Evolutionary conservation across 352 stramenopile genomes (phyloP), one percentile per base, ranked within the genome.

Genomic region (Phytophthora macrochlamydospora): DNA sequence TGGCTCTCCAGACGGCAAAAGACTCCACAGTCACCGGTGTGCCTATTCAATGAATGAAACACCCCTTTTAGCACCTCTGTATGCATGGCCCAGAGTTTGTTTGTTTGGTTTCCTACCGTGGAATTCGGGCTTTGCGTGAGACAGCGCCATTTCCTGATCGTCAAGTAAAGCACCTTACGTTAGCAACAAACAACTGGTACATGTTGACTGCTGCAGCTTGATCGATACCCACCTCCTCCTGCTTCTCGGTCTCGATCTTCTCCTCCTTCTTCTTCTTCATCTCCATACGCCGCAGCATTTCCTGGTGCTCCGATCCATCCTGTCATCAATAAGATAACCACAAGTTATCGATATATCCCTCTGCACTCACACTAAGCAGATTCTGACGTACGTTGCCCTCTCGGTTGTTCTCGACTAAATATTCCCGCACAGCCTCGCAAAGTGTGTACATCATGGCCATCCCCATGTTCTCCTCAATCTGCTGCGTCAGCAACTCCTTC

Each of bases 401-500:
- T 38, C 85, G 78, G 71, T 96, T 96, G 78, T 96, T 92, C 65
- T 96, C 87, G 42, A 96, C 72, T 62, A 96, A 77, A 72, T 94
- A 96, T 73, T 94, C 88, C 35, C 87, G 81, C 44, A 93, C 70
- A 1, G 85, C 87, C 72, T 96, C 88, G 59, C 81, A 90, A 35
- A 96, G 55, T 51, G 85, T 93, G 71, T 92, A 96, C 61, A 94
- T 89, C 86, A 94, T 95, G 48, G 85, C 85, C 85, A 96, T 94
- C 51, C 87, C 87, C 53, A 91, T 76, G 62, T 94, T 94, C 60
- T 94, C 88, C 44, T 83, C 62, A 28, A 94, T 71, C 62, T 94
- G 87, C 42, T 83, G 62, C 28, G 65, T 56, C 56, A 96, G 60
- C 52, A 96, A 57, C 51, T 78, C 51, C 58, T 85, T 79, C 54